Conservation (phyloP, 228 moss, liverwort and hornwort species). For the Sphagnum fallax region DNA sequence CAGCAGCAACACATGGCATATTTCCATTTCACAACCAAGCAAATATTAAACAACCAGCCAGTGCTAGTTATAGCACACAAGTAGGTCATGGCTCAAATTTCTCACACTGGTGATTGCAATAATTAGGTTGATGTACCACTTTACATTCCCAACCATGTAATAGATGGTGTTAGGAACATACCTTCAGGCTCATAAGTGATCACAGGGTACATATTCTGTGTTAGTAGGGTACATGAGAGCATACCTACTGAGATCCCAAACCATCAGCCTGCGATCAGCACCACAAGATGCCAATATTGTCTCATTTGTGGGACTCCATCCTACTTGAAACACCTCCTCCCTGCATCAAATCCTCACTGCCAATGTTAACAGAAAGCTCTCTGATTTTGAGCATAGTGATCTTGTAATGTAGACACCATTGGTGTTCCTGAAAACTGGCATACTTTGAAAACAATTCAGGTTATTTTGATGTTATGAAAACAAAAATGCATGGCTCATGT, state of each 20-base stretch:
- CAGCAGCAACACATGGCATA: background rate
- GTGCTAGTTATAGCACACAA: too few species aligned
- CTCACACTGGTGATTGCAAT: too few species aligned
- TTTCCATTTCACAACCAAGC: too few species aligned
- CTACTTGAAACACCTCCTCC: conserved; percentile 92
- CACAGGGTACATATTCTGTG: too few species aligned
- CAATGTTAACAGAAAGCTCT: too few species aligned
- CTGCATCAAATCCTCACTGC: conserved; percentile 15
- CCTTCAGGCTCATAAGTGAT: too few species aligned
- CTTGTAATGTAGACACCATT: background rate
- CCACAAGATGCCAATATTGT: conserved; percentile 87
- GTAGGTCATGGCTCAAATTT: too few species aligned
- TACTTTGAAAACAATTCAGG: background rate
- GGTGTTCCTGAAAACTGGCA: background rate
- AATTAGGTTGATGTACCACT: too few species aligned
- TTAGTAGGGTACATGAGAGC: too few species aligned
- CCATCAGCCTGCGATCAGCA: conserved; percentile 87
- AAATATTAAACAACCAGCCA: too few species aligned
- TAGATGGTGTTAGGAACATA: too few species aligned
- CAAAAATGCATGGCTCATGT: background rate
- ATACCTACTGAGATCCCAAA: conserved; percentile 90
- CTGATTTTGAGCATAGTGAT: background rate
- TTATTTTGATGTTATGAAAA: background rate
- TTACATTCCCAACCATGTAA: too few species aligned
- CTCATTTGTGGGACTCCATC: conserved; percentile 88